These are phyloP conservation scores for Hordeum vulgare DNA, from an alignment of 176 grass and related monocot species.

Conservation along the genomic window MorexV3_pseudomolecules_assembly NC_058524.1:618527724-618528223, in stretches of 20 bases:
- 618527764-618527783: too few relatives aligned
- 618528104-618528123: neutral
- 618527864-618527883: too few relatives aligned
- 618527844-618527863: too few relatives aligned
- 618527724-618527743: too few relatives aligned
- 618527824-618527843: too few relatives aligned
- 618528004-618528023: slow-evolving; percentile 75
- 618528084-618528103: slow-evolving; percentile 31
- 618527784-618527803: too few relatives aligned
- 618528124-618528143: neutral
- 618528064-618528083: slow-evolving; percentile 51
- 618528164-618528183: neutral
- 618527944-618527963: slow-evolving; percentile 13
- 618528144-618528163: neutral
- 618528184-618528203: neutral
- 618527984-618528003: slow-evolving; percentile 60
- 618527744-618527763: too few relatives aligned
- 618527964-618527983: slow-evolving; percentile 53
- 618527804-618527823: too few relatives aligned
- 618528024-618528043: slow-evolving; percentile 71
- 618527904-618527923: too few relatives aligned
- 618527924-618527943: slow-evolving; percentile 6
- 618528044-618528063: slow-evolving; percentile 55
- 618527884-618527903: too few relatives aligned
- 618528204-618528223: neutral